phyloP scores from a whole-genome alignment of 2,329 filamentous ascomycete species.

The Ploettnerulaceae sp. region DNA sequence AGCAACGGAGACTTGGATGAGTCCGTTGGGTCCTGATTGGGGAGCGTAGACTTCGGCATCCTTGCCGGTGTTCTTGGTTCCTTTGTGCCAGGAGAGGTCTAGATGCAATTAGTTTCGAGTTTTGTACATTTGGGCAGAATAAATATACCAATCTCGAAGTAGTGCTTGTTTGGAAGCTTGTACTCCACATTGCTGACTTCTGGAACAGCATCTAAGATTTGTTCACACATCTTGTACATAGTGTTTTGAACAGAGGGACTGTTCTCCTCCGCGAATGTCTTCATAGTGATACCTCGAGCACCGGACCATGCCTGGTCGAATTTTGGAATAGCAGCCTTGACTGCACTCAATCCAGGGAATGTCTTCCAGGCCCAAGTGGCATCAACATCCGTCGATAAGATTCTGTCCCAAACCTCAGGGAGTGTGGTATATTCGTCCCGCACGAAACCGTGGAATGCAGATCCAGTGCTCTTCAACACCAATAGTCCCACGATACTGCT shows the following conservation, averaged over 20 bases:
- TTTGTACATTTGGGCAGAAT: background rate
- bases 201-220: conserved; percentile 73
- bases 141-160: conserved; percentile 84
- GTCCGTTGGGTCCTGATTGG: conserved; percentile 86
- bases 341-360: conserved; percentile 62
- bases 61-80: conserved; percentile 87
- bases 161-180: conserved; percentile 93
- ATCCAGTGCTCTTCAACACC: conserved; percentile 94
- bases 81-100: conserved; percentile 98
- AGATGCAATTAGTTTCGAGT: conserved; percentile 12
- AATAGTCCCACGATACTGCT: conserved; percentile 77
- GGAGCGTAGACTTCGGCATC: conserved; percentile 95
- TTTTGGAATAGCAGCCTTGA: conserved; percentile 55
- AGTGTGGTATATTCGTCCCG: conserved; percentile 91
- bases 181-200: conserved; percentile 72
- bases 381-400: conserved; percentile 90
- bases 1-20: conserved; percentile 89
- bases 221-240: conserved; percentile 97
- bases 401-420: conserved; percentile 87
- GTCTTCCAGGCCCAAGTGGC: conserved; percentile 79
- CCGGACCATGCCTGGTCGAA: conserved; percentile 78
- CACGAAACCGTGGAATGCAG: conserved; percentile 91
- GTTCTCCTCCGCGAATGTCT: conserved; percentile 83
- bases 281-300: conserved; percentile 81
- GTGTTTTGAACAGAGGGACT: conserved; percentile 93